Percentiles rank a stretch among this genome's conserved stretches.
These are phyloP conservation scores for Salix purpurea DNA, from an alignment of 345 rosid genomes.

Conservation along the genomic window DNA sequence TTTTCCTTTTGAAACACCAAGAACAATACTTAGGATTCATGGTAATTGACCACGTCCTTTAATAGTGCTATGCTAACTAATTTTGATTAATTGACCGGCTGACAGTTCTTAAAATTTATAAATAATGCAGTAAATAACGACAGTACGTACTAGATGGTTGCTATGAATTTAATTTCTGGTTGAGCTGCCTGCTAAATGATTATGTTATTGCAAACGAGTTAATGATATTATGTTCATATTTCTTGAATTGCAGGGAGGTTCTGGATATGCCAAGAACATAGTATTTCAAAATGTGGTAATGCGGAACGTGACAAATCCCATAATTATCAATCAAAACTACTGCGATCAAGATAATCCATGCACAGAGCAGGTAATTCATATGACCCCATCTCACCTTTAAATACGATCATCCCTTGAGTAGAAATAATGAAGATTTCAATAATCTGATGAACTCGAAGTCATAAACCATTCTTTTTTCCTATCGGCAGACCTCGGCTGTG, in stretches of 20 bases:
- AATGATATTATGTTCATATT: neutral
- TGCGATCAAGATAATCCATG: constrained; percentile 60
- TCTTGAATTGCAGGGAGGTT: constrained; percentile 58
- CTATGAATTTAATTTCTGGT: too few species aligned
- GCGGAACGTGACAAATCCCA: constrained; percentile 73
- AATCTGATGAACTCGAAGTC: neutral
- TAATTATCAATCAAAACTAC: constrained; percentile 74
- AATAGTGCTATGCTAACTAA: too few species aligned
- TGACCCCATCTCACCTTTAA: neutral
- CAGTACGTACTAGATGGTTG: too few species aligned
- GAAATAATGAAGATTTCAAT: neutral
- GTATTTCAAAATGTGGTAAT: constrained; percentile 53
- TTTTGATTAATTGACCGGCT: too few species aligned
- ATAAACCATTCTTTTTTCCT: neutral
- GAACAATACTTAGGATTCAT: too few species aligned
- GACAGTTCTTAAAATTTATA: too few species aligned
- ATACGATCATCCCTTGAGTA: neutral
- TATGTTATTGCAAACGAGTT: too few species aligned
- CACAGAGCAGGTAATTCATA: constrained; percentile 46
- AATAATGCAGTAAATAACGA: too few species aligned
- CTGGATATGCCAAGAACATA: constrained; percentile 65
- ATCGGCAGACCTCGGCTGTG: constrained; percentile 60
- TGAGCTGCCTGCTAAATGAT: too few species aligned
- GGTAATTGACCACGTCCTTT: too few species aligned
- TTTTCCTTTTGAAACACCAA: too few species aligned